These are phyloP conservation scores for Crithidia fasciculata DNA, from an alignment of 208 protist genomes.

Conservation along the genomic window DNA sequence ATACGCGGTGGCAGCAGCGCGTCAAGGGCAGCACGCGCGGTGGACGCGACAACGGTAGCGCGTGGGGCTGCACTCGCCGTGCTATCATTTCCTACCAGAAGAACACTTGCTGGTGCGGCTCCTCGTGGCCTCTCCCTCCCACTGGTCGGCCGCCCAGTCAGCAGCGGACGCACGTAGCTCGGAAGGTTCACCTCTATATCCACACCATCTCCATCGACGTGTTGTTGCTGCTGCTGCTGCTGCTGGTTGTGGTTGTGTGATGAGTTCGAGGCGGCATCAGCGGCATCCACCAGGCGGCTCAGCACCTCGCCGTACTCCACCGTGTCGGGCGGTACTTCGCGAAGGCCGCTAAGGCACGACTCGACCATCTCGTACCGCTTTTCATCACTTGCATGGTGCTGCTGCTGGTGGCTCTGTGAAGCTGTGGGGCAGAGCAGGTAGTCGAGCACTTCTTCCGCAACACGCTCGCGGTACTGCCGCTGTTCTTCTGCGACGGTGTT, in stretches of 20 bases:
- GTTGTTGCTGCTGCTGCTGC: background rate
- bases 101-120: too few relatives aligned
- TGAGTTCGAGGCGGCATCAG: too few relatives aligned
- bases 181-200: constrained; percentile 20
- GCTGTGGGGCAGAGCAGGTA: constrained; percentile 15
- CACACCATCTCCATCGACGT: background rate
- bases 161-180: constrained; percentile 20
- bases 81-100: too few relatives aligned
- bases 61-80: constrained; percentile 10
- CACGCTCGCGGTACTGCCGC: constrained; percentile 9
- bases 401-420: background rate
- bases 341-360: constrained; percentile 28
- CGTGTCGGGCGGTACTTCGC: constrained; percentile 19
- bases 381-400: constrained; percentile 7
- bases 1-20: constrained; percentile 49
- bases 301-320: constrained; percentile 30
- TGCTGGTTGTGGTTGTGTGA: background rate
- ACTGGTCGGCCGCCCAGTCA: constrained; percentile 3
- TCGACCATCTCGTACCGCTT: constrained; percentile 19
- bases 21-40: constrained; percentile 32
- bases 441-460: constrained; percentile 20
- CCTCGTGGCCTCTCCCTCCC: too few relatives aligned
- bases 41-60: constrained; percentile 22
- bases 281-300: background rate
- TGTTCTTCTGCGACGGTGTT: constrained; percentile 8